These are phyloP conservation scores for Sclerotinia spermophila DNA, from an alignment of 2,329 filamentous ascomycete species.

Conservation along the genomic window DNA sequence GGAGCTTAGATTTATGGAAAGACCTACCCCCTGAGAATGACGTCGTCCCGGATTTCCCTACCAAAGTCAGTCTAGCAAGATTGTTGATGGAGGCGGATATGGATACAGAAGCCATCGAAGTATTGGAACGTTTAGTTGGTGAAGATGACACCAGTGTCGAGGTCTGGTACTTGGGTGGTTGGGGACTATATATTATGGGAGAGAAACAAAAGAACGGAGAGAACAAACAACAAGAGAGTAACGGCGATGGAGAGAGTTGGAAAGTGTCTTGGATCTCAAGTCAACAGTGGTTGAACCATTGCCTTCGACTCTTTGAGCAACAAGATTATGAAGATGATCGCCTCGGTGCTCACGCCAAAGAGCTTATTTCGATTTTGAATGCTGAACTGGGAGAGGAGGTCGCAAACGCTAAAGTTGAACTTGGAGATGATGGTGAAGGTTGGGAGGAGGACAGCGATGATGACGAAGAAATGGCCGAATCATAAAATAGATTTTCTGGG, in stretches of 20 bases:
- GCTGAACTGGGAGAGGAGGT: slow-evolving; percentile 61
- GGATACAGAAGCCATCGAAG: slow-evolving; percentile 78
- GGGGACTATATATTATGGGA: slow-evolving; percentile 79
- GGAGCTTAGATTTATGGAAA: slow-evolving; percentile 81
- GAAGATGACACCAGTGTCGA: slow-evolving; percentile 96
- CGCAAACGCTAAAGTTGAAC: slow-evolving; percentile 53
- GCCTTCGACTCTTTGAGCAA: slow-evolving; percentile 71
- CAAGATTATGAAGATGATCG: slow-evolving; percentile 84
- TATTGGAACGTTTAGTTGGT: slow-evolving; percentile 75
- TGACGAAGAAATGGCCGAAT: slow-evolving; percentile 53
- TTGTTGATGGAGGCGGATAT: slow-evolving; percentile 87
- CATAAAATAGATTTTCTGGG: slow-evolving; percentile 31
- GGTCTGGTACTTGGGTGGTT: slow-evolving; percentile 94
- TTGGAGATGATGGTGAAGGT: slow-evolving; percentile 46
- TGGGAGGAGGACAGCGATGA: slow-evolving; percentile 50
- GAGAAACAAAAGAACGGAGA: slow-evolving; percentile 56
- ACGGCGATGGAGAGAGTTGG: slow-evolving; percentile 43
- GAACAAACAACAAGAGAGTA: slow-evolving; percentile 32
- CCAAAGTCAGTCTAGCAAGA: slow-evolving; percentile 76
- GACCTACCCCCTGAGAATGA: slow-evolving; percentile 69
- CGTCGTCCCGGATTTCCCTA: slow-evolving; percentile 78
- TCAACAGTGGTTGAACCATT: slow-evolving; percentile 77
- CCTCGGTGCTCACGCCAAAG: slow-evolving; percentile 69
- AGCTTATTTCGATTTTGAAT: slow-evolving; percentile 63
- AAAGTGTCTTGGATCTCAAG: slow-evolving; percentile 65